Evolutionary conservation across 768 basidiomycete species (phyloP).

Genomic region (Mycena crocata): DNA sequence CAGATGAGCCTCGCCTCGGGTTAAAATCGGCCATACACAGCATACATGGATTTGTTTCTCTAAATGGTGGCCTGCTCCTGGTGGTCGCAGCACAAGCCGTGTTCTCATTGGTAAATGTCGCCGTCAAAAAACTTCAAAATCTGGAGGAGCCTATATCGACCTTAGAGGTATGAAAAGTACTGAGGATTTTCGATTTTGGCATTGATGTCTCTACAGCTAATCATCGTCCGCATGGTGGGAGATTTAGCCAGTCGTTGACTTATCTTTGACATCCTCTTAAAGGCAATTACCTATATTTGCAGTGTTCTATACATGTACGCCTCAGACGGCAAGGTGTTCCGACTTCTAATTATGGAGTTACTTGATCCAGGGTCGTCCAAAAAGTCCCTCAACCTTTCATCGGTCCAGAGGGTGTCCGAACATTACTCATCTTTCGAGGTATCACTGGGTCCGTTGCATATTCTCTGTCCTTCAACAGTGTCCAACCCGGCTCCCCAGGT

Average conservation of each 20-base stretch:
- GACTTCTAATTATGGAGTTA: constrained; percentile 6
- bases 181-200: neutral
- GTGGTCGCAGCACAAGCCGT: constrained; percentile 69
- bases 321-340: constrained; percentile 21
- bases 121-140: constrained; percentile 71
- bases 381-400: constrained; percentile 62
- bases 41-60: constrained; percentile 24
- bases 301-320: constrained; percentile 66
- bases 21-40: constrained; percentile 1
- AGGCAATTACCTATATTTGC: constrained; percentile 65
- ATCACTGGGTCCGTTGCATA: constrained; percentile 55
- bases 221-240: constrained; percentile 69
- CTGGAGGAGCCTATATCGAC: constrained; percentile 69
- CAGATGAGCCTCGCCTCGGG: neutral
- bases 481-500: constrained; percentile 53
- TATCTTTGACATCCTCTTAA: constrained; percentile 1
- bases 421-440: constrained; percentile 59
- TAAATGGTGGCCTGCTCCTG: constrained; percentile 70
- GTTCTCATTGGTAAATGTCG: constrained; percentile 69
- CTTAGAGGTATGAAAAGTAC: constrained; percentile 56
- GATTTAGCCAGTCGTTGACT: neutral
- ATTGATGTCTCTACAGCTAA: constrained; percentile 49
- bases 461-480: neutral
- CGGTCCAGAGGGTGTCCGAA: constrained; percentile 67
- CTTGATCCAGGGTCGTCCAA: constrained; percentile 45